Evolutionary conservation across 257 asterid genomes (phyloP), one percentile per base, ranked within the genome.

Genomic region (Solanum acaule): DNA sequence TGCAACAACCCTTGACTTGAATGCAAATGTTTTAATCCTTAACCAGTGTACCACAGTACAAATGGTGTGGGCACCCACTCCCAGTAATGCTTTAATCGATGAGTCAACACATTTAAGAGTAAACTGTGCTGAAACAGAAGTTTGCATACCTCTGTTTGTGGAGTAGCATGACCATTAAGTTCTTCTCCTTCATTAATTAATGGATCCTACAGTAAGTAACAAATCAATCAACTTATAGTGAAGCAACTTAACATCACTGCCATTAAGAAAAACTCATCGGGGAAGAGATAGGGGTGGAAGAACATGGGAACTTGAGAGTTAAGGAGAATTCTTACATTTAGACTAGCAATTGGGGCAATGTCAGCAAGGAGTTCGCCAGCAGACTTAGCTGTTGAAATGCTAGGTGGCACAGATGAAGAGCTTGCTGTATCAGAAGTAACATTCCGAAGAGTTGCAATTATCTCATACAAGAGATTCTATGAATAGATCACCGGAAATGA

Each of bases 401-500:
- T 89, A 76, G 91, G 93, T n/a, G 96, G 98, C 52, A 90, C 95
- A 72, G 98, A 93, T 16, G 98, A 97, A 35, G 99, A 97, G 87
- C 98, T 94, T 77, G 98, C 94, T 33, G 94, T 91, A 86, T 94
- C 96, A 77, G 93, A 89, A 85, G 93, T 91, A 56, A 90, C 94
- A 93, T 93, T 97, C 88, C 93, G 95, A 83, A 94, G 92, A 88
- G 99, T 96, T 31, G 98, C 93, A 77, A 95, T 94, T 61, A 96
- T 96, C 93, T 96, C 98, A 90, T 94, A 95, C 25, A 96, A 90
- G 73, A 95, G 90, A 90, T 90, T 92, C 99, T 97, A 92, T 75
- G 65, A 87, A 88, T 83, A 83, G 67, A 70, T 82, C 86, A 82
- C 70, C 29, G 37, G 75, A 82, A 49, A 90, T 44, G 12, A 35